Evolutionary conservation across 257 asterid genomes (phyloP), one percentile per base, ranked within the genome.

Genomic region (Craterostigma plantagineum): DNA sequence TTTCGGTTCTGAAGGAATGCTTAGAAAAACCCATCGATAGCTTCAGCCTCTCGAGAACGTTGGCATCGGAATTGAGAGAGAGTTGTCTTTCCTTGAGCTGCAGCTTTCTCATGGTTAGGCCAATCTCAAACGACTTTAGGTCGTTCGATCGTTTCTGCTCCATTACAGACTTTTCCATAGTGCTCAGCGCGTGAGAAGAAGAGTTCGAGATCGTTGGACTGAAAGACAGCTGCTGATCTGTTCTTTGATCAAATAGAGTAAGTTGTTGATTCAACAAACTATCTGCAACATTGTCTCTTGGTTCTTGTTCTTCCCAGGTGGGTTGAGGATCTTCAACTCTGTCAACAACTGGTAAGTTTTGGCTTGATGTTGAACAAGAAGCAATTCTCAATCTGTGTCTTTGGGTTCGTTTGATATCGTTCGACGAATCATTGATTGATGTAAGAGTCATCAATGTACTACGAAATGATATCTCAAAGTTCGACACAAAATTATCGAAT

Each of bases 141-240:
- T 82, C 75, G 64, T 87, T 87, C 2, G 86, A 71, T 43, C 95
- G 92, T 35, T 75, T 61, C 66, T 79, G 92, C 84, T 82, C 98
- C 33, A 69, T 18, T 17, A 87, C 61, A 0, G 98, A 74, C 63
- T 63, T 81, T 63, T 79, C 87, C 2, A 71, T 49, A 11, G 76
- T 64, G 65, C 59, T 63, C 30, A 65, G 52, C 81, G 57, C 38
- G 14, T 18, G 14, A 15, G 75, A 45, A 33, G 54, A 51, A 42
- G 41, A 60, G 43, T 52, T 41, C n/a, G n/a, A n/a, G 35, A 52
- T 34, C 5, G 45, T 53, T 34, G 57, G 57, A 15, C 52, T 49
- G 45, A 53, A 42, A 33, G 45, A 43, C 61, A 74, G 47, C 27
- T 63, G 77, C 47, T 55, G 76, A 27, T 53, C 55, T 9, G 39